Base-by-base conservation (phyloP, 257 asterid species). In the Verbascum thapsus region DNA sequence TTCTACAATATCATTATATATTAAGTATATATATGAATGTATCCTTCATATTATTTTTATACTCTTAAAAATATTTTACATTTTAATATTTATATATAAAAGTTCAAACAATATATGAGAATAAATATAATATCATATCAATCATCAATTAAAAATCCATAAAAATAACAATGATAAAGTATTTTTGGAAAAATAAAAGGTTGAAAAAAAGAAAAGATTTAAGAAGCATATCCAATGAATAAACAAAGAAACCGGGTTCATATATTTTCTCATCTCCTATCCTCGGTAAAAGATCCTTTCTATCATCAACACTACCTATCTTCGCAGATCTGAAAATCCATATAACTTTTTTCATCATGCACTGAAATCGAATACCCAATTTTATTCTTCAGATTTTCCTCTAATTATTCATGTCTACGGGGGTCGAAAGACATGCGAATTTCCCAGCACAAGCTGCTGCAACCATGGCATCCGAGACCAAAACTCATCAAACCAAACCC, bases 341-440 rank as follows among this genome's bases (percentile, higher is more conserved):
- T 22, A 13, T 34, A 55, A 20, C 39, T 30, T 26, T 15, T 10
- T 20, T 8, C 23, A 38, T 23, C 61, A 70, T 60, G 76, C 38
- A 18, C 59, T 44, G 77, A 64, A 66, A 41, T 55, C 32, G 17
- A 41, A 22, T 1, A 9, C 58, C 53, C 67, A 5, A 1, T 26
- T 26, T 26, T 26, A 26, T 26, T 26, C 2, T 26, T 1, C 5
- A 26, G 2, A 26, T 26, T 1, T 26, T 26, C 5, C 32, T 5
- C 32, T 26, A 5, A 26, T 26, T 34, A 43, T 41, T 30, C n/a
- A 72, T 84, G 87, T 73, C 85, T 76, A 57, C 75, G 76, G 84
- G 81, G 68, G 83, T 72, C 71, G 78, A 68, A 81, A 67, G 70
- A 78, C 86, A 78, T 77, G 85, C 79, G 59, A 88, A 74, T 62